Evolutionary conservation across 208 protist genomes (phyloP).

Genomic region (Trypanosoma lewisi): DNA sequence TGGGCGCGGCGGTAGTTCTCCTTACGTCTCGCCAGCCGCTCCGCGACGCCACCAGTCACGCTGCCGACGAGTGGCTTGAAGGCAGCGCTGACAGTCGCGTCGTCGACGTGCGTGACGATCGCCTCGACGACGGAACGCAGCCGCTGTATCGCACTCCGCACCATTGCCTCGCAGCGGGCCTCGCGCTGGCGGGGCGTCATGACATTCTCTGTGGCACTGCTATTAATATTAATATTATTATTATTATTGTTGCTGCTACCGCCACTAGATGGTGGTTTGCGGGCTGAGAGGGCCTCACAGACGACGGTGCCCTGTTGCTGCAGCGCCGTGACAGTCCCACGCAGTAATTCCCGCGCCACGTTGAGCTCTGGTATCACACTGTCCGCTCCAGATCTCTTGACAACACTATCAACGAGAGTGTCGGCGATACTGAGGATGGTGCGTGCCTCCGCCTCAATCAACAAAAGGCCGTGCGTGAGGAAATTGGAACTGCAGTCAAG

Average conservation of each 20-base stretch:
- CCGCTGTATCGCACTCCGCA: conserved; percentile 45
- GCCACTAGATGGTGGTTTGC: conserved; percentile 3
- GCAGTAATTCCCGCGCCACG: conserved; percentile 32
- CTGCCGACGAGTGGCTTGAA: conserved; percentile 24
- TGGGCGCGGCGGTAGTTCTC: conserved; percentile 49
- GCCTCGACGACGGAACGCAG: conserved; percentile 74
- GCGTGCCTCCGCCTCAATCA: conserved; percentile 76
- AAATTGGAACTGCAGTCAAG: conserved; percentile 75
- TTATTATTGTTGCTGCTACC: neutral
- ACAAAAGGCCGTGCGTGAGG: conserved; percentile 53
- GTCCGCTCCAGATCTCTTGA: conserved; percentile 16
- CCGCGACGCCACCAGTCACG: conserved; percentile 51
- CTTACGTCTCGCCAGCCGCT: conserved; percentile 65
- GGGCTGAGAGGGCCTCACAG: conserved; percentile 28
- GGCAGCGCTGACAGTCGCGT: conserved; percentile 32
- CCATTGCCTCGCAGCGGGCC: conserved; percentile 55
- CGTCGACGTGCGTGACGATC: conserved; percentile 69
- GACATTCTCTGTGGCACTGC: conserved; percentile 17
- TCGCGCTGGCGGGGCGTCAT: conserved; percentile 30
- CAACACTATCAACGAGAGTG: conserved; percentile 39
- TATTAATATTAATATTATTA: neutral
- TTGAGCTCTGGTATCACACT: conserved; percentile 44
- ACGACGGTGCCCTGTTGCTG: conserved; percentile 27
- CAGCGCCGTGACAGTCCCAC: conserved; percentile 25
- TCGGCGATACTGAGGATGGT: conserved; percentile 59